Evolutionary conservation across 805 yeast genomes (phyloP), one percentile per base, ranked within the genome.

Genomic region (Myxozyma mucilagina): DNA sequence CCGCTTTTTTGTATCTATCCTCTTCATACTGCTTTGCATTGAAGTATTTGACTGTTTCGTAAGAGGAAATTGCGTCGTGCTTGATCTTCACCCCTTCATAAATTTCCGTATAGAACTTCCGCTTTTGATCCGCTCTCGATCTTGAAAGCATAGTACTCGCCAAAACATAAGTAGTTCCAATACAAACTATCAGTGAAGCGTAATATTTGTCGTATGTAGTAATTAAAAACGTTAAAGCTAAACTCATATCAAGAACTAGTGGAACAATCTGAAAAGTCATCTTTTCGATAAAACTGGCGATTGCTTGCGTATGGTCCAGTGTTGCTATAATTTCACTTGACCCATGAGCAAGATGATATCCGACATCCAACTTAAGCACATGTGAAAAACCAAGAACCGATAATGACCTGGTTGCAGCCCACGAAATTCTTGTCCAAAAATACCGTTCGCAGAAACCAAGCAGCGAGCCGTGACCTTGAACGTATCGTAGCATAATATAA

Each of bases 21-120:
- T 24, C n/a, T 53, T 64, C 67, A 49, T 56, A 64, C 9, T 61
- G 53, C 7, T 43, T 47, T n/a, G 67, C 66, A 50, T 63, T 63
- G 53, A 64, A 64, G 34, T 64, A 58, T 38, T 61, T 64, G 3
- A 64, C 64, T 9, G 65, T 64, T 29, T 64, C 67, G 34, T 43
- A 64, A 5, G 66, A 48, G 16, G 63, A 32, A 11, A 64, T 59
- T 4, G 64, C 47, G 42, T 64, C 67, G 36, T 48, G 54, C 45
- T 59, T 51, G 29, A 64, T 59, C 16, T 55, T 36, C 29, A 44
- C 55, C 35, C 45, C 61, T 20, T 29, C 45, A 2, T 55, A 55
- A 41, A 58, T 43, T 18, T 50, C 43, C 9, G 49, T 32, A 35
- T 58, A 56, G 32, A 55, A 54, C 36, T 45, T 39, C 11, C 66